These are phyloP conservation scores for Staphylotrichum longicolle DNA, from an alignment of 495 filamentous ascomycete species.

Conservation along the genomic window DNA sequence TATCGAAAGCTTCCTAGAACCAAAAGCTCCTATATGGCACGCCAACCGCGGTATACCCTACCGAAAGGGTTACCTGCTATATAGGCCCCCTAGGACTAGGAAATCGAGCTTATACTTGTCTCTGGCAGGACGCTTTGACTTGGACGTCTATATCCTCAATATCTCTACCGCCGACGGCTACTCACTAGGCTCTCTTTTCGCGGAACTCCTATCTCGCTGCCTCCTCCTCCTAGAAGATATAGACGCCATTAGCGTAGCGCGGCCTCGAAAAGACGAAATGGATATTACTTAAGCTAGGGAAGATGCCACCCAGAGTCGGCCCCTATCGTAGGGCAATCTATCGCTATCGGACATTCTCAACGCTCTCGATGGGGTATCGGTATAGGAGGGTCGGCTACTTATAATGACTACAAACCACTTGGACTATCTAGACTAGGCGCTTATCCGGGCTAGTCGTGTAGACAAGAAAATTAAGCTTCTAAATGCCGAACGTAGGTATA, in stretches of 20 bases:
- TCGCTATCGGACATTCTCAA: conserved; percentile 67
- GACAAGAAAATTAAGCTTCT: conserved; percentile 66
- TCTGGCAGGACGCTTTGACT: conserved; percentile 43
- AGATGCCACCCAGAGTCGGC: not conserved
- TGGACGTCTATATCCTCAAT: conserved; percentile 49
- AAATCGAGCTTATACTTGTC: conserved; percentile 54
- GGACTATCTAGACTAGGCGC: conserved; percentile 64
- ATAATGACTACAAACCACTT: conserved; percentile 76
- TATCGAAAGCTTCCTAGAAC: conserved; percentile 15
- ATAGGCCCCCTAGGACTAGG: conserved; percentile 51
- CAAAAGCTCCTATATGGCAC: conserved; percentile 14
- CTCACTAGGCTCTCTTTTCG: conserved; percentile 13
- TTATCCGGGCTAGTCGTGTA: conserved; percentile 65
- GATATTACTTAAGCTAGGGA: conserved; percentile 6
- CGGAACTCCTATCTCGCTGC: conserved; percentile 41
- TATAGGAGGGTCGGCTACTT: conserved; percentile 65
- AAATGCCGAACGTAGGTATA: too few species aligned
- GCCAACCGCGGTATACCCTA: conserved; percentile 52
- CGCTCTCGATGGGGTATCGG: conserved; percentile 66
- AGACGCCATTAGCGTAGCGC: conserved; percentile 39
- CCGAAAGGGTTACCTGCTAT: conserved; percentile 48
- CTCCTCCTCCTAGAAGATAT: conserved; percentile 52
- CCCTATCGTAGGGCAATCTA: conserved; percentile 29
- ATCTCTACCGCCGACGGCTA: conserved; percentile 34
- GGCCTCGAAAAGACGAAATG: conserved; percentile 21